phyloP scores from a whole-genome alignment of 2,329 filamentous ascomycete genomes.

The Aspergillus intermedius region DNA sequence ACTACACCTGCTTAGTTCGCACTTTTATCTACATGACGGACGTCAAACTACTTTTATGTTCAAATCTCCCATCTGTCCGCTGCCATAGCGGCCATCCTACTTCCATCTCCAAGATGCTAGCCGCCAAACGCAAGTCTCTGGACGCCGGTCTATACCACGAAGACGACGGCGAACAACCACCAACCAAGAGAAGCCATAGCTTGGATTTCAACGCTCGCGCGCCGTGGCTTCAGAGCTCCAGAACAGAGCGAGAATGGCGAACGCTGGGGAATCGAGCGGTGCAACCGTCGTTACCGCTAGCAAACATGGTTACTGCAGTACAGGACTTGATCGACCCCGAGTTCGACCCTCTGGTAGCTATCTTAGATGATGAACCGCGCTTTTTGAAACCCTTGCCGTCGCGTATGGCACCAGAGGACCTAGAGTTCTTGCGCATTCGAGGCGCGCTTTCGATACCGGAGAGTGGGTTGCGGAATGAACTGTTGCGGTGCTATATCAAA shows the following conservation, averaged over 20 bases:
- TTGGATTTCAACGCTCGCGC: slow-evolving; percentile 24
- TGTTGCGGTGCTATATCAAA: slow-evolving; percentile 72
- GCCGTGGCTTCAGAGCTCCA: slow-evolving; percentile 26
- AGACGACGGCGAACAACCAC: slow-evolving; percentile 9
- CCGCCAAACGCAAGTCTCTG: slow-evolving; percentile 24
- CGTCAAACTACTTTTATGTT: slow-evolving; percentile 2
- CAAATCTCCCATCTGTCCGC: neutral
- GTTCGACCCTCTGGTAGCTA: slow-evolving; percentile 32
- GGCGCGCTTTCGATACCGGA: slow-evolving; percentile 70
- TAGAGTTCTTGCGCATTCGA: slow-evolving; percentile 71
- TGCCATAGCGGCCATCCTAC: slow-evolving; percentile 12
- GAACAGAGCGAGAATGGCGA: slow-evolving; percentile 19
- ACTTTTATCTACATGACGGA: neutral
- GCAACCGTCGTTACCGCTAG: slow-evolving; percentile 24
- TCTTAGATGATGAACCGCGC: slow-evolving; percentile 39
- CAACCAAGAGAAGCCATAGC: slow-evolving; percentile 18
- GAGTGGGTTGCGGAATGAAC: slow-evolving; percentile 62
- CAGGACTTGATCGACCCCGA: slow-evolving; percentile 34
- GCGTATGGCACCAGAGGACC: slow-evolving; percentile 68
- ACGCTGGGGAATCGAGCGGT: slow-evolving; percentile 24
- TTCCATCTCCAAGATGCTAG: slow-evolving; percentile 13
- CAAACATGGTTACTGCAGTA: slow-evolving; percentile 34
- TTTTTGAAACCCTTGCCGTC: slow-evolving; percentile 72
- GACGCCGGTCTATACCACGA: slow-evolving; percentile 8
- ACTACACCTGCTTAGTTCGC: too few species aligned